Conservation (phyloP, 179 eudicot genomes). For the Beta lomatogona region DNA sequence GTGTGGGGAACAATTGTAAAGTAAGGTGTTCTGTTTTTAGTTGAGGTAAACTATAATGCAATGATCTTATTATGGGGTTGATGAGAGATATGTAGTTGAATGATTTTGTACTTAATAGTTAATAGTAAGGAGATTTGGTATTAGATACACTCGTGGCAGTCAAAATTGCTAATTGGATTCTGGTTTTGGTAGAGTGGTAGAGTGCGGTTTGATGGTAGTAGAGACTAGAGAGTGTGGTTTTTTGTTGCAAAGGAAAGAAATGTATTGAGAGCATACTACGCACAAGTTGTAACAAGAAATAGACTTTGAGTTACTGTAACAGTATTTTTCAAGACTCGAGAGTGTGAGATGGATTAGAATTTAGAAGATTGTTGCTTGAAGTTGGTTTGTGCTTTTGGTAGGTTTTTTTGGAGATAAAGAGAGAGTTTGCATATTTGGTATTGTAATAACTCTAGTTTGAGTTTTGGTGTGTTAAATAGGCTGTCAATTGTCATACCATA, state of each 20-base stretch:
- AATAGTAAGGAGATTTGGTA: neutral
- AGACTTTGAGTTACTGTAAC: neutral
- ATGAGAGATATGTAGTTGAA: neutral
- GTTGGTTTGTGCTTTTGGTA: neutral
- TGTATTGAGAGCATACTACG: neutral
- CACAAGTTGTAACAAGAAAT: neutral
- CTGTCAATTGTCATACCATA: neutral
- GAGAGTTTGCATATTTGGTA: neutral
- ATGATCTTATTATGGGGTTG: neutral
- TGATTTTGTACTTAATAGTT: neutral
- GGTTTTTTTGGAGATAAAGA: neutral
- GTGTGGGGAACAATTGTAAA: neutral
- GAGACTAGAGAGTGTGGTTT: neutral
- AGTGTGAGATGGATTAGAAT: neutral
- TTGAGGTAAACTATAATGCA: neutral
- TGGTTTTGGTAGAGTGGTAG: neutral
- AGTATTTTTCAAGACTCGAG: neutral
- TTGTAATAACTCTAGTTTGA: neutral
- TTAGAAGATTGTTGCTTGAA: neutral
- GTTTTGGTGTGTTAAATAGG: neutral
- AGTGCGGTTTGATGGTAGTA: neutral
- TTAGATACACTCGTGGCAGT: neutral
- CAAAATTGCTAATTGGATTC: neutral
- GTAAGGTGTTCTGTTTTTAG: neutral
- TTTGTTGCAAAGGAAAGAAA: neutral